Conservation (phyloP, 257 asterid species). For the Lithospermum erythrorhizon region DNA sequence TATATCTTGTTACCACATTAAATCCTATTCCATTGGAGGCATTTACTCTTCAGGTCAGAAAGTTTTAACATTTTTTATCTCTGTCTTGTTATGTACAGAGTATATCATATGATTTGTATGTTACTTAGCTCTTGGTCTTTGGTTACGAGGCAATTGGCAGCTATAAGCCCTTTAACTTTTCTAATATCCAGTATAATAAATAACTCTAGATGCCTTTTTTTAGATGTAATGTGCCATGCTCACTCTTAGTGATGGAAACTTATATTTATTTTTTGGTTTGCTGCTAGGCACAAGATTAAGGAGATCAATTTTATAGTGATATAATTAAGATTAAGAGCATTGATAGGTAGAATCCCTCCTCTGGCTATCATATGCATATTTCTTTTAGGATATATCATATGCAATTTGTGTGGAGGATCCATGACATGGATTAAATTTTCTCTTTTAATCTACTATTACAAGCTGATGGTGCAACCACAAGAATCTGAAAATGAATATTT, state of each 20-base stretch:
- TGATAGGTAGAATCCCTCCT: too few species aligned
- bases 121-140: not conserved
- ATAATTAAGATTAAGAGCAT: too few species aligned
- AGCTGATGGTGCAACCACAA: not conserved
- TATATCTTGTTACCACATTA: slow-evolving; percentile 79
- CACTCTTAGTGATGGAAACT: not conserved
- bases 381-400: not conserved
- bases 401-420: not conserved
- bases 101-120: not conserved
- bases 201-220: too few species aligned
- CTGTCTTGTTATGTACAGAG: not conserved
- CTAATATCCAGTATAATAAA: not conserved
- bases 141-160: not conserved
- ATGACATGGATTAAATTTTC: not conserved
- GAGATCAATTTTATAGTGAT: too few species aligned
- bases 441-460: not conserved
- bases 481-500: slow-evolving; percentile 12
- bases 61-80: slow-evolving; percentile 9
- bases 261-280: too few species aligned
- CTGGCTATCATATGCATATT: too few species aligned
- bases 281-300: too few species aligned
- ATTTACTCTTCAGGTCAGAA: slow-evolving; percentile 82
- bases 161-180: not conserved
- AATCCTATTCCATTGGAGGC: slow-evolving; percentile 95
- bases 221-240: not conserved